These are phyloP conservation scores for Dipodascus albidus DNA, from an alignment of 805 yeast genomes.

Conservation along the genomic window DNA sequence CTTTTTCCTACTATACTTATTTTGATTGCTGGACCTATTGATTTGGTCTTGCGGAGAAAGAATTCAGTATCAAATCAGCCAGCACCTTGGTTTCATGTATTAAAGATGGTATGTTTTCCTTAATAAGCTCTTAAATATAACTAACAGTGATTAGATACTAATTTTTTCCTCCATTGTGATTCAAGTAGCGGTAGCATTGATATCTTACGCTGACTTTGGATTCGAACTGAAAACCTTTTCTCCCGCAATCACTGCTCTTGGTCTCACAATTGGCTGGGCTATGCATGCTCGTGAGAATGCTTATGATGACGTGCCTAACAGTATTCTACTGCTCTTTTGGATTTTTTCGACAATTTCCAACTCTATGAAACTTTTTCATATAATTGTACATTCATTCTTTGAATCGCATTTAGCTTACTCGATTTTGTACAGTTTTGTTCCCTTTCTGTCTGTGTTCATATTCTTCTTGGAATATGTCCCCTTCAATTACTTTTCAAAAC, in stretches of 20 bases:
- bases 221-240: slow-evolving; percentile 4
- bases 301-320: slow-evolving; percentile 10
- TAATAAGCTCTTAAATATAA: background rate
- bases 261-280: slow-evolving; percentile 4
- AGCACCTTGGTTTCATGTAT: background rate
- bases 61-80: background rate
- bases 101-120: slow-evolving; percentile 3
- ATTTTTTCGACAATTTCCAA: slow-evolving; percentile 8
- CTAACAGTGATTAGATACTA: background rate
- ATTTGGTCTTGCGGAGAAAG: slow-evolving; percentile 1
- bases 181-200: background rate
- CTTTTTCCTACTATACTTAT: slow-evolving; percentile 8
- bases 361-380: slow-evolving; percentile 10
- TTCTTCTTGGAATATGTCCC: slow-evolving; percentile 7
- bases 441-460: slow-evolving; percentile 3
- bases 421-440: slow-evolving; percentile 3
- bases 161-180: background rate
- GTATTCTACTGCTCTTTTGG: slow-evolving; percentile 10
- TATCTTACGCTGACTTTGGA: slow-evolving; percentile 1
- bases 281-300: slow-evolving; percentile 11
- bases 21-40: slow-evolving; percentile 5
- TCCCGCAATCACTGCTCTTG: slow-evolving; percentile 3
- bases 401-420: slow-evolving; percentile 3
- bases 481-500: background rate
- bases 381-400: slow-evolving; percentile 2